Evolutionary conservation across 164 flowering plant genomes (phyloP), one percentile per base, ranked within the genome.

Genomic region (Umbilicus rupestris): DNA sequence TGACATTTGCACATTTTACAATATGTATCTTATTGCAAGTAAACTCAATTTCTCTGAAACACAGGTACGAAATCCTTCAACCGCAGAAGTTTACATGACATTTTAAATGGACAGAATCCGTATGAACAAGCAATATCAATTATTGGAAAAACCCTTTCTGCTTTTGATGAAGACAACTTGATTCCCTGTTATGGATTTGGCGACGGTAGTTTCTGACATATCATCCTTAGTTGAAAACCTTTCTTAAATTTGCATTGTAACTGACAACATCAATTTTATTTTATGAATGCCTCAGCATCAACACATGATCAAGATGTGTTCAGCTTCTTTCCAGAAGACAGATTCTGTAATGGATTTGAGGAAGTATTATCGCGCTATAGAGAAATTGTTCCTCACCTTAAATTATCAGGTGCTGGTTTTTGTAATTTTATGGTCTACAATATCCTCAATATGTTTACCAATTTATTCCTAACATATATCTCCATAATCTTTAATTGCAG

Each of bases 141-240:
- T 57, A 81, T 87, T 66, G 92, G 92, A 26, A 86, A 78, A 73
- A 85, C 94, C 0, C 72, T 88, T 58, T 74, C 87, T 35, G 80
- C 73, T 57, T 87, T 87, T 75, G 90, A 85, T 62, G 88, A 87
- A 65, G 90, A 87, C 69, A 85, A 84, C 68, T 69, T 84, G 70
- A 85, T 87, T 62, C 89, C 89, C 0, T 89, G 96, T 66, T 87
- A 49, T 75, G 92, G 92, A 33, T 87, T 87, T 76, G 93, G 94
- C 67, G 90, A 92, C 73, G 89, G 92, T 87, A 77, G 8, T 44
- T 33, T 65, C 49, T 44, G 30, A 17, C 24, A 26, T 0, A 41
- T 37, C 3, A 19, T 46, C 64, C 57, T 19, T 20, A 16, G 62
- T 20, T 45, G 2, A 6, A 24, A 0, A 26, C 24, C 41, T 22